These are phyloP conservation scores for Diplotaxis tenuifolia DNA, from an alignment of 345 rosid genomes.

Conservation along the genomic window DNA sequence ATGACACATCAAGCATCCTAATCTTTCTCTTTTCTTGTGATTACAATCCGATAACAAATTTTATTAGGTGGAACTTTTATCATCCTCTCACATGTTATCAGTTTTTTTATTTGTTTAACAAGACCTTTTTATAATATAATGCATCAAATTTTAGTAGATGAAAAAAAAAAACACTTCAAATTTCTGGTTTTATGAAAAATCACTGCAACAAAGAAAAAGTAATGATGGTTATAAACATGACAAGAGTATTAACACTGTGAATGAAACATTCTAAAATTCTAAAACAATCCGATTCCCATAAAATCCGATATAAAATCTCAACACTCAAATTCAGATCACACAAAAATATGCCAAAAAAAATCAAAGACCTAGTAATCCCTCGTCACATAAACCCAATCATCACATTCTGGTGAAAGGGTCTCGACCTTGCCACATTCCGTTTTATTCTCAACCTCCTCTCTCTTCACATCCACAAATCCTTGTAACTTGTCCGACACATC, in stretches of 20 bases:
- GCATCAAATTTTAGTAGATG: not conserved
- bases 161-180: not conserved
- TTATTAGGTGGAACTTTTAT: no score
- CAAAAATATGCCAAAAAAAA: not conserved
- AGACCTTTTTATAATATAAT: not conserved
- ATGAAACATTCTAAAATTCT: slow-evolving; percentile 1
- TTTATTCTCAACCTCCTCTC: not conserved
- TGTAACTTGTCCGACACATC: slow-evolving; percentile 13
- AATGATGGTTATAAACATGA: not conserved
- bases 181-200: not conserved
- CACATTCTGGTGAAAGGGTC: not conserved
- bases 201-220: not conserved
- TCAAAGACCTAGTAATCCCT: not conserved
- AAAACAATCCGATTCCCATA: not conserved
- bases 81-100: not conserved
- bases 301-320: slow-evolving; percentile 1
- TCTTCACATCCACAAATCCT: slow-evolving; percentile 9
- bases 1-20: no score
- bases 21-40: no score
- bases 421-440: not conserved
- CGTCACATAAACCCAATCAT: slow-evolving; percentile 30
- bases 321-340: slow-evolving; percentile 1
- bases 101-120: not conserved
- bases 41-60: no score
- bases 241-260: not conserved